phyloP scores from a whole-genome alignment of 176 grass and related monocot genomes.

The Triticum monococcum region DNA sequence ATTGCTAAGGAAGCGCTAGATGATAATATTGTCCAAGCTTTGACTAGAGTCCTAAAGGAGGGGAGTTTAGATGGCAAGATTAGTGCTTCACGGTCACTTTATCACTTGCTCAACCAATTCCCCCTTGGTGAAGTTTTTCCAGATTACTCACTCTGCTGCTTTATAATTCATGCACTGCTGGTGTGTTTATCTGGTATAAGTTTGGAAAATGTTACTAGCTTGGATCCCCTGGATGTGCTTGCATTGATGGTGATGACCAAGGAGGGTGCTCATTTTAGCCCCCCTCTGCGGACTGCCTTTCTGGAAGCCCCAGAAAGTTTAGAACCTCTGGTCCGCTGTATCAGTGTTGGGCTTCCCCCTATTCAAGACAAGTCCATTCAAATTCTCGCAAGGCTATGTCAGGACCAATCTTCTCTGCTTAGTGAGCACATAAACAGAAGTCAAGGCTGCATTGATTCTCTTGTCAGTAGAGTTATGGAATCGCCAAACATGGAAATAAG shows the following conservation, averaged over 20 bases:
- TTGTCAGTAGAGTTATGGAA: slow-evolving; percentile 74
- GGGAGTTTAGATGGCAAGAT: slow-evolving; percentile 91
- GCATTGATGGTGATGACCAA: slow-evolving; percentile 63
- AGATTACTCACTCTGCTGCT: slow-evolving; percentile 66
- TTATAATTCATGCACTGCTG: slow-evolving; percentile 74
- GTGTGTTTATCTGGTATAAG: slow-evolving; percentile 72
- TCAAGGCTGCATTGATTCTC: slow-evolving; percentile 66
- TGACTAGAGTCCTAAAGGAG: slow-evolving; percentile 82
- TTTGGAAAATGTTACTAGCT: slow-evolving; percentile 49
- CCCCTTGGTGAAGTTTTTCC: slow-evolving; percentile 65
- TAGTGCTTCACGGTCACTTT: slow-evolving; percentile 69
- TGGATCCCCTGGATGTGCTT: slow-evolving; percentile 74
- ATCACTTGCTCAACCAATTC: slow-evolving; percentile 80
- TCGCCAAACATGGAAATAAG: slow-evolving; percentile 66
- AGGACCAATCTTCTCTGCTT: slow-evolving; percentile 60
- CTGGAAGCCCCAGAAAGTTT: slow-evolving; percentile 71
- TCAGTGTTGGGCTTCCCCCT: slow-evolving; percentile 63
- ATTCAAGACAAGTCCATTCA: slow-evolving; percentile 86
- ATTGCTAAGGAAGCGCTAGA: slow-evolving; percentile 80
- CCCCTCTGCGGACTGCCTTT: slow-evolving; percentile 62
- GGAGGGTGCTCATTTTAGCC: slow-evolving; percentile 50
- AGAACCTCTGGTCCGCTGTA: slow-evolving; percentile 66
- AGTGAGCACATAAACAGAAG: slow-evolving; percentile 75
- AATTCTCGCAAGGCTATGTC: slow-evolving; percentile 84
- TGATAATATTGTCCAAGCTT: slow-evolving; percentile 72